A percentile compares a stretch with the other conserved stretches of the same genome.
These are phyloP conservation scores for Bondarzewia mesenterica DNA, from an alignment of 1,284 basidiomycete genomes.

Conservation along the genomic window DNA sequence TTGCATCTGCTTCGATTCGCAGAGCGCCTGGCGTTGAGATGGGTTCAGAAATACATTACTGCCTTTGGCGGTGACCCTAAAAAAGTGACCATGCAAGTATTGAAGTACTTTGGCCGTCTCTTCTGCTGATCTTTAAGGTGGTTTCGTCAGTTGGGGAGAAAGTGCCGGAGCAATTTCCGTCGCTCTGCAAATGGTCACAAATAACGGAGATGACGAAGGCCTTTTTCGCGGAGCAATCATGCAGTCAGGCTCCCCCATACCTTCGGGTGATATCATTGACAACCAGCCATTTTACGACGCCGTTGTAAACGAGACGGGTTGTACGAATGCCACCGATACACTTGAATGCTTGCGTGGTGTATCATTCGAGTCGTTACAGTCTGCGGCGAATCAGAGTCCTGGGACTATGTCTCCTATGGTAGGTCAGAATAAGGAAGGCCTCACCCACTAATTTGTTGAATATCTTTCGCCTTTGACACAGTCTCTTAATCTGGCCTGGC, in stretches of 20 bases:
- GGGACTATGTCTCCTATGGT: conserved; percentile 5
- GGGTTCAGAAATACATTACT: neutral
- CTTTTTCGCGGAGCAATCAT: neutral
- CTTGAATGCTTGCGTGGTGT: conserved; percentile 32
- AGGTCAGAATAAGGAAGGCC: too few species aligned
- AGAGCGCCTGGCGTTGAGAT: conserved; percentile 14
- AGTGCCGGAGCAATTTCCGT: conserved; percentile 1
- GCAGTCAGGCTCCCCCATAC: conserved; percentile 23
- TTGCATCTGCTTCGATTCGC: too few species aligned
- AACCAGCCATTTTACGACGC: conserved; percentile 23
- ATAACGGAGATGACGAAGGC: neutral
- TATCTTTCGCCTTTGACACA: neutral
- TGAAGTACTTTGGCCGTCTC: too few species aligned
- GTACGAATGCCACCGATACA: conserved; percentile 22
- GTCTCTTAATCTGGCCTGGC: conserved; percentile 14
- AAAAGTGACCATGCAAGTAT: neutral
- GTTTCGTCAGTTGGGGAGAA: neutral
- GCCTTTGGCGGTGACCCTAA: neutral
- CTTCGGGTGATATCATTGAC: conserved; percentile 18
- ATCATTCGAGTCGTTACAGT: conserved; percentile 20
- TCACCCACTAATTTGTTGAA: too few species aligned
- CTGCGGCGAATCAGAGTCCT: conserved; percentile 20
- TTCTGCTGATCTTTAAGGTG: neutral
- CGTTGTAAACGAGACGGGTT: conserved; percentile 23
- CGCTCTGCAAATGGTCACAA: neutral